Evolutionary conservation across 2,329 filamentous ascomycete genomes (phyloP), one percentile per base, ranked within the genome.

Genomic region (Exophiala alcalophila): DNA sequence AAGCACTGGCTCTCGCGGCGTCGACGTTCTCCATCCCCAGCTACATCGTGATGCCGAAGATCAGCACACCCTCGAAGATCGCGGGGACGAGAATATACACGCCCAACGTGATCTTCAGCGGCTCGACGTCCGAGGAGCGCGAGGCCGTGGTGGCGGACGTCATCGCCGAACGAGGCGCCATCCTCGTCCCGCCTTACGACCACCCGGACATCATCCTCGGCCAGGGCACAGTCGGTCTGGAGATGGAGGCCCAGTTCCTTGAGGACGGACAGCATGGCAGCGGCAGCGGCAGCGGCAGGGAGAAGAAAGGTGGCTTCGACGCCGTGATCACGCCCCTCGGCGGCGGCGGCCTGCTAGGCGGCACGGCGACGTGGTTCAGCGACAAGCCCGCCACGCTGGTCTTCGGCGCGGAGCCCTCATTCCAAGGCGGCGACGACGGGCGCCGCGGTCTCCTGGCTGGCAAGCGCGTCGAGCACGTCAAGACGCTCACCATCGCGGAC

Each of bases 11-110:
- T 2, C 82, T 96, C 36, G 91, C 91, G 0, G 89, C 91, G 2
- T 74, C 73, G 12, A 82, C 82, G 25, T 79, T 84, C 60, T 69
- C 72, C 39, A 81, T 96, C 50, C 83, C 84, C 8, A 87, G 88
- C 0, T 80, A 91, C 68, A 90, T 97, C 59, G 82, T 97, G 46
- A 97, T 97, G 91, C 91, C 91, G 0, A 64, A 68, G n/a, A 92
- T 92, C 60, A 84, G 82, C 43, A 83, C 86, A 0, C 78, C 85
- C n/a, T 82, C 81, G 50, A 97, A 97, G 65, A 88, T 96, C 50
- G 83, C 84, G 3, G 90, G 84, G 0, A 95, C 91, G 0, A 71
- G 74, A 54, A 76, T 80, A 4, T 88, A 95, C 64, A 86, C 86
- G 49, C 86, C 88, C 4, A 72, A 74, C 27, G 77, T 97, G 21